Evolutionary conservation across 768 basidiomycete genomes (phyloP).

Genomic region (Royoungia palumana): DNA sequence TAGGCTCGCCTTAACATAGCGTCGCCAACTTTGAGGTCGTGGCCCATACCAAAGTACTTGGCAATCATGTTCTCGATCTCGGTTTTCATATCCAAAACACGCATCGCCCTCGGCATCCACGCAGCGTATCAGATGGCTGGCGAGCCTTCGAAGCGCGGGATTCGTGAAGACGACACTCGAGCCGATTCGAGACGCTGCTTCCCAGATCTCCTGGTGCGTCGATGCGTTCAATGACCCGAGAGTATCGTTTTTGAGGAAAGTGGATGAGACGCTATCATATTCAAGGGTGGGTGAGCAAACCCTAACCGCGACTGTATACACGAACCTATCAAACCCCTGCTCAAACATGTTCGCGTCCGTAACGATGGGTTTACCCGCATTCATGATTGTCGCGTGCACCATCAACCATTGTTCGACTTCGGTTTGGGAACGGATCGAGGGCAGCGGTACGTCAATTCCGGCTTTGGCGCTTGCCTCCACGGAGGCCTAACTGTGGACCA

Average conservation of each 20-base stretch:
- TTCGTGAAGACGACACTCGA: slow-evolving; percentile 44
- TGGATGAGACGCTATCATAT: slow-evolving; percentile 33
- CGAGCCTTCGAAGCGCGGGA: slow-evolving; percentile 34
- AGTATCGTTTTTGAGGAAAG: slow-evolving; percentile 38
- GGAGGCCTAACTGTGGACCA: no score
- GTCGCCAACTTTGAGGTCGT: neutral
- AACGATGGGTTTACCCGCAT: slow-evolving; percentile 3
- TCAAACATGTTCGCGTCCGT: slow-evolving; percentile 25
- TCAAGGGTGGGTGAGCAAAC: neutral
- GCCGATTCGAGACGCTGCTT: slow-evolving; percentile 29
- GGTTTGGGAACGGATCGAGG: no score
- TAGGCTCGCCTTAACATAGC: neutral
- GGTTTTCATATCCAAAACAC: no score
- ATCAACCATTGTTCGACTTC: no score
- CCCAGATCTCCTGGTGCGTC: slow-evolving; percentile 3
- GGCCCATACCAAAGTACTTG: slow-evolving; percentile 32
- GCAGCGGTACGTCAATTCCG: no score
- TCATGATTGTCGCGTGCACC: slow-evolving; percentile 19
- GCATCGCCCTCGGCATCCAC: neutral
- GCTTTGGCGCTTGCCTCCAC: no score
- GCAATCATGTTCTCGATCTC: no score
- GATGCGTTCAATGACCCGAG: slow-evolving; percentile 28
- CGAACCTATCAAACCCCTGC: slow-evolving; percentile 37
- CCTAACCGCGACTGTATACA: neutral
- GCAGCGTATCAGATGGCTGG: slow-evolving; percentile 20